Percentiles rank a stretch among this genome's conserved stretches.
Evolutionary conservation across 768 basidiomycete species (phyloP).

Genomic region (Lactarius tabidus): DNA sequence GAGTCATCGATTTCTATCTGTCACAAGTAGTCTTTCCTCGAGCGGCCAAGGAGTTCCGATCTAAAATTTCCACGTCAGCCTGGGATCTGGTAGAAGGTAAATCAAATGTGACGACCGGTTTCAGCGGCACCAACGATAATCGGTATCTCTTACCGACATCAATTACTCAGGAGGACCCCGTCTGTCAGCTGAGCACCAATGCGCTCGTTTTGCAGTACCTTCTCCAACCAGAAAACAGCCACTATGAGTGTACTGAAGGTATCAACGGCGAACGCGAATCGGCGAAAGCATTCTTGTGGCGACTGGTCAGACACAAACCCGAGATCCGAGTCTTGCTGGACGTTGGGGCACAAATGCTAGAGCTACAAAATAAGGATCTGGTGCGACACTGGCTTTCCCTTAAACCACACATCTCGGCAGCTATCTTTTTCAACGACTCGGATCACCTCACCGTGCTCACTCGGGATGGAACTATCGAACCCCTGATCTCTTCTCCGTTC

Average conservation of each 20-base stretch:
- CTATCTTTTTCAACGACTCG: conserved; percentile 36
- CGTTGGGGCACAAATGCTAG: conserved; percentile 55
- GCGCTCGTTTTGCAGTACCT: conserved; percentile 42
- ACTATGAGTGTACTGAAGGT: conserved; percentile 30
- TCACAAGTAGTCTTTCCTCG: conserved; percentile 46
- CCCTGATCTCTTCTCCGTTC: conserved; percentile 34
- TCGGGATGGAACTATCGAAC: conserved; percentile 33
- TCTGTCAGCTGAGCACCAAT: conserved; percentile 44
- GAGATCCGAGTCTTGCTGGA: conserved; percentile 47
- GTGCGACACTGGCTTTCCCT: conserved; percentile 40
- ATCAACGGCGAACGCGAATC: conserved; percentile 19
- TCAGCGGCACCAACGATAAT: conserved; percentile 55
- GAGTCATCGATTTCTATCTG: conserved; percentile 45
- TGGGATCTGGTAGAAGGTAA: conserved; percentile 49
- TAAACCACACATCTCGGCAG: conserved; percentile 34
- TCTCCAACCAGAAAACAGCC: conserved; percentile 39
- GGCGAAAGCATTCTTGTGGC: conserved; percentile 31
- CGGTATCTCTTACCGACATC: conserved; percentile 35
- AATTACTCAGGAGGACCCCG: conserved; percentile 37
- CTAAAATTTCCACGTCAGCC: conserved; percentile 44
- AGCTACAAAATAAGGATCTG: conserved; percentile 42
- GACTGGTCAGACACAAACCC: conserved; percentile 35
- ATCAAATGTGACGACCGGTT: conserved; percentile 40
- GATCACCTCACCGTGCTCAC: conserved; percentile 26
- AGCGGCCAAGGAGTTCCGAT: conserved; percentile 45